These are phyloP conservation scores for Eucalyptus marginata DNA, from an alignment of 345 rosid species.

Conservation along the genomic window DNA sequence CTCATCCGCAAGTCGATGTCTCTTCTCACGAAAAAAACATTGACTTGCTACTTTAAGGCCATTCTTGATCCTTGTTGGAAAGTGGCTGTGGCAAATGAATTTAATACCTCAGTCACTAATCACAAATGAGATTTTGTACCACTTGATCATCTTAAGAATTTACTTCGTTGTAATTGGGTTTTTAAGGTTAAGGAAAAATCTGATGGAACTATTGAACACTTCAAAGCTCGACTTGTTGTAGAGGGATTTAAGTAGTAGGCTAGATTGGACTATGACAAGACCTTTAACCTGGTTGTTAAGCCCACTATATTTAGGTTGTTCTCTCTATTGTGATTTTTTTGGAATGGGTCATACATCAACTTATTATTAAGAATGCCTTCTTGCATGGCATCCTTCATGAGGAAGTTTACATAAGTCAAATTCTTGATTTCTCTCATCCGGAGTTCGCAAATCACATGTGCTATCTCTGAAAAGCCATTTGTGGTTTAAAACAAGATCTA, in stretches of 20 bases:
- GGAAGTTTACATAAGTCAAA: background rate
- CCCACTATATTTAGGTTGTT: background rate
- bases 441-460: background rate
- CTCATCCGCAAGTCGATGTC: background rate
- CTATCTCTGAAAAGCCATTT: background rate
- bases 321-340: background rate
- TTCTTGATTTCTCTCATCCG: background rate
- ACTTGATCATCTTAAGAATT: background rate
- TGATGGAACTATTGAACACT: background rate
- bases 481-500: background rate
- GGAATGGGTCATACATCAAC: background rate
- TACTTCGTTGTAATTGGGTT: background rate
- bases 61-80: background rate
- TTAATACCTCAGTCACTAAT: background rate
- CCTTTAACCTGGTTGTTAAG: background rate
- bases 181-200: background rate
- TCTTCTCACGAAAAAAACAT: background rate
- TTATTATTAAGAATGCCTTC: background rate
- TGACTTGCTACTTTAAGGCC: background rate
- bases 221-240: background rate
- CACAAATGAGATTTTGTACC: background rate
- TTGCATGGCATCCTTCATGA: background rate
- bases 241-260: background rate
- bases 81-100: background rate
- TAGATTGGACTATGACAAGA: background rate